Base-by-base conservation (phyloP, 1,139 yeast genomes). In the Lodderomyces elongisporus region DNA sequence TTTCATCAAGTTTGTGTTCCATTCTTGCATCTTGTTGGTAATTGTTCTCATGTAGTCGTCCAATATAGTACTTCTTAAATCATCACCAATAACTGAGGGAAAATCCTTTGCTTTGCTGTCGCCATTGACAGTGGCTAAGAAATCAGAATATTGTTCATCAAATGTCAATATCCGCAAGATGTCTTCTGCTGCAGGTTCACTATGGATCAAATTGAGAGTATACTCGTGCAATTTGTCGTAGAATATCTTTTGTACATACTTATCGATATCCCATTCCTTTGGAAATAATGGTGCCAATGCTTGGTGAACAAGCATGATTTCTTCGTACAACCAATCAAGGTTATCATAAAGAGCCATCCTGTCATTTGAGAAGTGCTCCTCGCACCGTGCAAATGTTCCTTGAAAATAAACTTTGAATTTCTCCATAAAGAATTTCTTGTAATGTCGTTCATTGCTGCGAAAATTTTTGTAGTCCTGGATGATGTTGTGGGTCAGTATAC, bases 291-390 rank as follows among this genome's bases (percentile, higher is more conserved):
- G 66, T 2, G 69, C 57, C 30, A 87, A 60, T 15, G 76, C 77
- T 25, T 73, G 72, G 36, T 75, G 71, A 2, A 83, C 85, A 39
- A 80, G 71, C 21, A 70, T 59, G 39, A 91, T 60, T 48, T 91
- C 97, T 42, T 82, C 81, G 52, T 83, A 88, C 14, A 89, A 72
- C 93, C 96, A 89, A 37, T 79, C 81, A 34, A 89, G 61, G 42
- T 83, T 79, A 27, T 81, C 82, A 41, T 83, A 68, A 2, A 89
- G 77, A 14, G 67, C 70, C 54, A 77, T 75, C 28, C 65, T 66
- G 37, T 73, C 77, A 9, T 71, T 62, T 3, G 62, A 52, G 47
- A 71, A 82, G 35, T 81, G 78, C 32, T 75, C 64, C 28, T 68
- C 60, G 49, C 91, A 85, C 40, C 78, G 78, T 28, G 68, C 63